phyloP scores from a whole-genome alignment of 768 basidiomycete genomes.

The Podaxis mareebaensis region DNA sequence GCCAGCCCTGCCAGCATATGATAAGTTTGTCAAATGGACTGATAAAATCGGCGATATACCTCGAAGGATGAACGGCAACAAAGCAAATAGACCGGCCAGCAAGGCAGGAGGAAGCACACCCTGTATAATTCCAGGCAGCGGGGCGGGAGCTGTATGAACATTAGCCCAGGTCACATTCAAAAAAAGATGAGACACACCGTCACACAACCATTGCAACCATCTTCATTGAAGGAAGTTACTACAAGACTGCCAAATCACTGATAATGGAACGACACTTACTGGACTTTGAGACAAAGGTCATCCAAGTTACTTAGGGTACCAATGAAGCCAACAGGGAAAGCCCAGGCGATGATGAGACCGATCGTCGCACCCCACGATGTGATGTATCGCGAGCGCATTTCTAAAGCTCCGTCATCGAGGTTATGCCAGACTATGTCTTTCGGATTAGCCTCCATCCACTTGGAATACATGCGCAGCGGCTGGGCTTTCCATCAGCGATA shows the following conservation, averaged over 20 bases:
- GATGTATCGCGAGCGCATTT: slow-evolving; percentile 54
- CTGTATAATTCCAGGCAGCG: slow-evolving; percentile 54
- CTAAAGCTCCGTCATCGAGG: slow-evolving; percentile 50
- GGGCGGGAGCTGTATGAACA: slow-evolving; percentile 30
- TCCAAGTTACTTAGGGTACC: slow-evolving; percentile 63
- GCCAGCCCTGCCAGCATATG: slow-evolving; percentile 43
- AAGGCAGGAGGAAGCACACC: slow-evolving; percentile 68
- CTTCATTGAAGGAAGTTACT: slow-evolving; percentile 23
- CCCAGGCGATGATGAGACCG: slow-evolving; percentile 64
- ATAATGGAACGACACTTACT: slow-evolving; percentile 29
- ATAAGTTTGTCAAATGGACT: background rate
- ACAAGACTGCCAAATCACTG: background rate
- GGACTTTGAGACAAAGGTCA: slow-evolving; percentile 47
- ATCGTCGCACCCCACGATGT: slow-evolving; percentile 57
- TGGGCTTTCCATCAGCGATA: slow-evolving; percentile 20
- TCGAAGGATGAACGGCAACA: slow-evolving; percentile 59
- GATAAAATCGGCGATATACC: slow-evolving; percentile 36
- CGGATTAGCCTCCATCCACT: slow-evolving; percentile 58
- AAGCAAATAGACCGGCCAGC: slow-evolving; percentile 59
- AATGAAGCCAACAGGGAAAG: slow-evolving; percentile 66
- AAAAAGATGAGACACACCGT: slow-evolving; percentile 23
- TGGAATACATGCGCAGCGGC: slow-evolving; percentile 59
- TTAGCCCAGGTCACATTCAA: background rate
- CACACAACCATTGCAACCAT: slow-evolving; percentile 64
- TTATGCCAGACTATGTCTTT: slow-evolving; percentile 62